Conservation (phyloP, 2,329 filamentous ascomycete species). For the Neopestalotiopsis sp. region DNA sequence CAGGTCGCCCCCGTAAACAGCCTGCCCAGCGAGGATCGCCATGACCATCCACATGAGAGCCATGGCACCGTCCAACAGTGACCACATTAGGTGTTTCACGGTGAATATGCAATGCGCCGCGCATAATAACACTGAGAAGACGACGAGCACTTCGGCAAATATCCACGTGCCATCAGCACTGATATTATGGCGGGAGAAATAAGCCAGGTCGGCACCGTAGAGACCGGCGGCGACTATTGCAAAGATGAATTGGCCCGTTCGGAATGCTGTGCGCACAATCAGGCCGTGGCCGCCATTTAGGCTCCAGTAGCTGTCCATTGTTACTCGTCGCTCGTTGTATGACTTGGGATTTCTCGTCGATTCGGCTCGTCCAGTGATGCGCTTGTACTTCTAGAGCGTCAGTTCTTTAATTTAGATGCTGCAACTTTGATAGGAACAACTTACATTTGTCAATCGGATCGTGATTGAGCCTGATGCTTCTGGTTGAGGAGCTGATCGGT, state of each 20-base stretch:
- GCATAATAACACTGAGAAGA: background rate
- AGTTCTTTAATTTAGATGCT: no score
- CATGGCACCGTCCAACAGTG: no score
- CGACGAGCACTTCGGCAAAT: background rate
- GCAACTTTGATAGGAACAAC: background rate
- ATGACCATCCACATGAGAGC: background rate
- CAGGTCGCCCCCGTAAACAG: background rate
- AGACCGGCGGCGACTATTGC: background rate
- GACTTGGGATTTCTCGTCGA: no score
- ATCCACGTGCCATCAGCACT: background rate
- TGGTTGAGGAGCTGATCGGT: no score
- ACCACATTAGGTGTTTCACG: background rate
- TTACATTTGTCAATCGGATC: background rate
- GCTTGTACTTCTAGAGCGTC: no score
- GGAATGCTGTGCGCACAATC: background rate
- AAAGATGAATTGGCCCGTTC: background rate
- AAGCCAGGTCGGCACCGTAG: background rate
- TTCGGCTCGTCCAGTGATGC: no score
- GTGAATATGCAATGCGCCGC: conserved; percentile 5
- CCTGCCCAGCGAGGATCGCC: background rate
- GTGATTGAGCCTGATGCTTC: background rate
- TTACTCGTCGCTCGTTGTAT: background rate
- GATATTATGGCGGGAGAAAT: background rate
- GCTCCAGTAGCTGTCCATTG: background rate
- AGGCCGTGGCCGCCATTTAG: background rate